These are phyloP conservation scores for Cryptosporidium parvum DNA, from an alignment of 169 alveolate species.

Conservation along the genomic window DNA sequence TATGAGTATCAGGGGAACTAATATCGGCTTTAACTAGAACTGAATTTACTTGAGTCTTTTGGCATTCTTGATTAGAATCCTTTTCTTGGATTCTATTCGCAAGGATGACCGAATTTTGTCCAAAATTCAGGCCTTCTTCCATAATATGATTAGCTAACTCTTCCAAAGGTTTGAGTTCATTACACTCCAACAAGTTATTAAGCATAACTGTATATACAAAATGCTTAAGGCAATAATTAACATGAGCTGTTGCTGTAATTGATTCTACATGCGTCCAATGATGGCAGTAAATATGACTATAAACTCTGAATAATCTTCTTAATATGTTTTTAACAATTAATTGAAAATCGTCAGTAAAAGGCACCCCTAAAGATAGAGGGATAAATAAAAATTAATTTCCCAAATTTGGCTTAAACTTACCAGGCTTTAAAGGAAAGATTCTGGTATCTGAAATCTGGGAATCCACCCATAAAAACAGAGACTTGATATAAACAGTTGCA, in stretches of 20 bases:
- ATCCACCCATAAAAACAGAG: constrained; percentile 67
- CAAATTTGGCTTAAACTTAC: constrained; percentile 16
- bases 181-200: constrained; percentile 40
- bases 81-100: constrained; percentile 3
- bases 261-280: constrained; percentile 75
- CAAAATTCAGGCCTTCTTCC: constrained; percentile 24
- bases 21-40: constrained; percentile 13
- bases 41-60: neutral
- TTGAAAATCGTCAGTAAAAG: constrained; percentile 55
- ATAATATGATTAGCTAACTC: constrained; percentile 57
- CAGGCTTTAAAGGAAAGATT: constrained; percentile 75
- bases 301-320: constrained; percentile 66
- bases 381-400: neutral
- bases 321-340: constrained; percentile 42
- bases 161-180: constrained; percentile 70
- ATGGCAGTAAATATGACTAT: constrained; percentile 74
- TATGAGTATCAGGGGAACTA: constrained; percentile 65
- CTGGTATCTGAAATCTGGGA: constrained; percentile 61
- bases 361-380: constrained; percentile 29
- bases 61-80: neutral
- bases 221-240: constrained; percentile 64
- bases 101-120: neutral
- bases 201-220: constrained; percentile 49
- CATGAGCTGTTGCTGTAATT: constrained; percentile 61
- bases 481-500: constrained; percentile 65